Conservation (phyloP, 345 rosid genomes). For the Gynandropsis gynandra region DNA sequence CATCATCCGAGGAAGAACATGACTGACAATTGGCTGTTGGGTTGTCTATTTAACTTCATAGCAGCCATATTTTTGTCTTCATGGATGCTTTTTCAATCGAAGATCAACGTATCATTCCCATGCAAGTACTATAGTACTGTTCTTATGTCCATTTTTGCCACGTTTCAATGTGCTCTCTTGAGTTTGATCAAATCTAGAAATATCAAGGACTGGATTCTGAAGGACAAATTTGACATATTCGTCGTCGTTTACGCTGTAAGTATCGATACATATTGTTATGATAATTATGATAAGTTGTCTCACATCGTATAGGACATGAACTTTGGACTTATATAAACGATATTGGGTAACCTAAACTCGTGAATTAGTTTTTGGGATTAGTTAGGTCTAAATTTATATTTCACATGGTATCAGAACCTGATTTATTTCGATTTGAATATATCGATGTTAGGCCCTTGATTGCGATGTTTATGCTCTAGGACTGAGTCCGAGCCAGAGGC, state of each 20-base stretch:
- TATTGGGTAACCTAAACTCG: too few species aligned
- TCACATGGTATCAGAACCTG: too few species aligned
- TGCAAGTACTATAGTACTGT: slow-evolving; percentile 50
- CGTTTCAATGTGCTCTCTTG: slow-evolving; percentile 46
- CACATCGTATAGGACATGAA: too few species aligned
- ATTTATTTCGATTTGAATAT: too few species aligned
- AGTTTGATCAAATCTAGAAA: slow-evolving; percentile 34
- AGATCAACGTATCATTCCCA: slow-evolving; percentile 37
- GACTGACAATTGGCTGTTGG: slow-evolving; percentile 38
- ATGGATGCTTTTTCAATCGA: slow-evolving; percentile 53
- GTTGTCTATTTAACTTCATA: slow-evolving; percentile 30
- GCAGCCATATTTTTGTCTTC: slow-evolving; percentile 35
- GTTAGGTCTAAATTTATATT: too few species aligned
- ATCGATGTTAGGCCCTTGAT: too few species aligned
- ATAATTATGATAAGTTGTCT: too few species aligned
- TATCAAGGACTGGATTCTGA: slow-evolving; percentile 36
- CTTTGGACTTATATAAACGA: too few species aligned
- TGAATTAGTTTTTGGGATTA: too few species aligned
- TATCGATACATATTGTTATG: too few species aligned
- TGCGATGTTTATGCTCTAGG: too few species aligned
- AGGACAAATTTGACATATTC: slow-evolving; percentile 35
- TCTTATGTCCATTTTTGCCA: slow-evolving; percentile 42
- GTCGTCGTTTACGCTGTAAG: slow-evolving; percentile 40
- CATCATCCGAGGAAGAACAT: slow-evolving; percentile 14
- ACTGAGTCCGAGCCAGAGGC: too few species aligned